Base-by-base conservation (phyloP, 2,329 filamentous ascomycete species). In the Pleochaeta shiraiana region DNA sequence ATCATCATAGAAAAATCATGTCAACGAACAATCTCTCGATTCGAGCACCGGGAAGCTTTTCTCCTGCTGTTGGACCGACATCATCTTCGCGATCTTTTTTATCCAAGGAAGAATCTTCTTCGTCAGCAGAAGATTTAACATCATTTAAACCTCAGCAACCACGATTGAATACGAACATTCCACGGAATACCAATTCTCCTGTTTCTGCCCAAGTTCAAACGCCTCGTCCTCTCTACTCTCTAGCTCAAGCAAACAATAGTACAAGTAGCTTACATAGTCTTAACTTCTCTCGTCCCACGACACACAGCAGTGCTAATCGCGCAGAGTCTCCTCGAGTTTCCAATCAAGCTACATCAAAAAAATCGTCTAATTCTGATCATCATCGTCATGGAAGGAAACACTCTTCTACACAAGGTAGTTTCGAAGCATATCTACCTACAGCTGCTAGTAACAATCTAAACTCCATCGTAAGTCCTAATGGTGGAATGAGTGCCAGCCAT, bases 381-480 rank as follows among this genome's bases (percentile, higher is more conserved):
- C 64, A 66, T 28, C 69, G 77, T 70, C 76, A 86, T 78, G 74
- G 81, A 72, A 74, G 85, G 74, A 85, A 84, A 68, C 81, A 87
- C 70, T 88, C 88, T 66, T 82, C 86, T 69, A 87, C 82, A 9
- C 86, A 88, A 72, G 88, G 88, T 70, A 82, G 85, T 70, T 91
- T 91, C 71, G 87, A 91, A 72, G 83, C 87, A 50, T 84, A 81
- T 26, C 76, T 91, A 60, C 85, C 87, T 26, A 84, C 83, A 74
- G 75, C 72, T 75, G 70, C 69, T 45, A 66, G 64, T 7, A 71
- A 79, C 73, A 74, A 76, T 64, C 64, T 70, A 39, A 66, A 67
- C 65, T 71, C 65, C 53, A 72, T 72, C 70, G 70, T 68, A 57
- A 72, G 70, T 64, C 43, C 68, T 34, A 74, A 74, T 73, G 71